Conservation (phyloP, 2,329 filamentous ascomycete species). For the Aspergillus chevalieri region DNA sequence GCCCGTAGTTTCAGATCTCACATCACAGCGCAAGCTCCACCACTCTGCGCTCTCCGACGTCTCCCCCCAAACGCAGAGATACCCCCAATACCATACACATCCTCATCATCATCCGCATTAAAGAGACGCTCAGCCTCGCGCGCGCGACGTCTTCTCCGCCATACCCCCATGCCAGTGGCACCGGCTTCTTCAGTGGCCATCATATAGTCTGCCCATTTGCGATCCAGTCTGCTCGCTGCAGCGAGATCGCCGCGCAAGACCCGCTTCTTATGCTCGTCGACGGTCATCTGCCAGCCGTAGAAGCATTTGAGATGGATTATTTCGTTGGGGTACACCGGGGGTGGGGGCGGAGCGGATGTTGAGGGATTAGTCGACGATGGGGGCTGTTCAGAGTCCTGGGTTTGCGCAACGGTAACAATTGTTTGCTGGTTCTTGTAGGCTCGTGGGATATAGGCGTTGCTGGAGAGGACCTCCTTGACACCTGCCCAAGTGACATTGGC, state of each 20-base stretch:
- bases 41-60: slow-evolving; percentile 58
- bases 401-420: slow-evolving; percentile 29
- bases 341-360: slow-evolving; percentile 17
- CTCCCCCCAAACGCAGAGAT: slow-evolving; percentile 41
- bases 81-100: slow-evolving; percentile 28
- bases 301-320: slow-evolving; percentile 87
- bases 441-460: slow-evolving; percentile 69
- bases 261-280: slow-evolving; percentile 86
- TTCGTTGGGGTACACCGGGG: slow-evolving; percentile 59
- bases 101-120: slow-evolving; percentile 68
- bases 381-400: slow-evolving; percentile 13
- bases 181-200: slow-evolving; percentile 81
- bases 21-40: slow-evolving; percentile 57
- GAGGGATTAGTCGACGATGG: slow-evolving; percentile 14
- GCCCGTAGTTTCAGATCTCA: slow-evolving; percentile 32
- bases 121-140: slow-evolving; percentile 76
- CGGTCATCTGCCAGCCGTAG: slow-evolving; percentile 90
- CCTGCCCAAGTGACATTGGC: slow-evolving; percentile 89
- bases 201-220: slow-evolving; percentile 93
- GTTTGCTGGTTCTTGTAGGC: slow-evolving; percentile 30
- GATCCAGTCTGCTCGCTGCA: slow-evolving; percentile 71
- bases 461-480: slow-evolving; percentile 75
- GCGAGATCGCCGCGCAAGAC: slow-evolving; percentile 70
- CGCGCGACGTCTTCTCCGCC: slow-evolving; percentile 68
- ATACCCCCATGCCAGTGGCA: slow-evolving; percentile 51